A percentile compares a stretch with the other conserved stretches of the same genome.
Conservation (phyloP, 306 rosid genomes). For the Lathyrus sativus region DNA sequence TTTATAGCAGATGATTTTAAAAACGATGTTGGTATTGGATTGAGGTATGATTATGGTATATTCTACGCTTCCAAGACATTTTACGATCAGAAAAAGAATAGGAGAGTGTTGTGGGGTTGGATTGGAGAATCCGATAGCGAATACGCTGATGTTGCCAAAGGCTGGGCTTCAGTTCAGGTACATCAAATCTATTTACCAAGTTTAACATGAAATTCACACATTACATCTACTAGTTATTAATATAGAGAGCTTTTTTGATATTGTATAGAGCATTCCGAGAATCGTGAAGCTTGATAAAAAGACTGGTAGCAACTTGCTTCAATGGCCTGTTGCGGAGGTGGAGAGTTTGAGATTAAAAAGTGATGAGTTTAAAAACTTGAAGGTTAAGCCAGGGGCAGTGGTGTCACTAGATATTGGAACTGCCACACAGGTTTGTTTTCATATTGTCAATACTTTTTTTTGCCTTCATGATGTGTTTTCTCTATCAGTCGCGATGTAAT, state of each 20-base stretch:
- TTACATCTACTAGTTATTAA: not conserved
- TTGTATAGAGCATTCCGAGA: constrained; percentile 75
- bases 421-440: constrained; percentile 74
- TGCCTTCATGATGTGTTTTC: not conserved
- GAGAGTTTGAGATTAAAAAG: constrained; percentile 71
- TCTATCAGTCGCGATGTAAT: not conserved
- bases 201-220: not conserved
- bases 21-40: constrained; percentile 80
- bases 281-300: constrained; percentile 68
- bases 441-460: not conserved
- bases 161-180: constrained; percentile 98
- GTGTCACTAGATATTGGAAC: constrained; percentile 61
- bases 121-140: constrained; percentile 89
- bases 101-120: constrained; percentile 99
- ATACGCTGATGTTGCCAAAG: constrained; percentile 72
- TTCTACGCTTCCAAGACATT: constrained; percentile 93
- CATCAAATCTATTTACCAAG: not conserved
- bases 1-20: constrained; percentile 63
- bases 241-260: not conserved
- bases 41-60: constrained; percentile 80
- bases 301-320: constrained; percentile 75
- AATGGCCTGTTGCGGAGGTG: constrained; percentile 87
- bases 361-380: constrained; percentile 51
- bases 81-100: constrained; percentile 55
- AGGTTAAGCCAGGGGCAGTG: constrained; percentile 67